phyloP scores from a whole-genome alignment of 2,329 filamentous ascomycete species.

The Penicillium italicum region DNA sequence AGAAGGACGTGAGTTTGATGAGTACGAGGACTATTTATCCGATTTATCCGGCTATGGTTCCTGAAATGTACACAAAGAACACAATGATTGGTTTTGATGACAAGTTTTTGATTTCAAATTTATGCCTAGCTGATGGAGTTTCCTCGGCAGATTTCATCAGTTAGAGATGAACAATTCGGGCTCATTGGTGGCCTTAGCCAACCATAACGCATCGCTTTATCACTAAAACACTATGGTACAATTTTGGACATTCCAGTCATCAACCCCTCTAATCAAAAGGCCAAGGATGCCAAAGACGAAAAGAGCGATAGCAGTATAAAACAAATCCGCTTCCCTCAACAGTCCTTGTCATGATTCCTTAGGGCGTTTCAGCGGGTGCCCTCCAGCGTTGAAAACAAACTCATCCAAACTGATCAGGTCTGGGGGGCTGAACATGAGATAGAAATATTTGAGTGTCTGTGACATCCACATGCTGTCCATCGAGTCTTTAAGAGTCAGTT shows the following conservation, averaged over 20 bases:
- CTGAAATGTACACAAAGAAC: no score
- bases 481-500: slow-evolving; percentile 50
- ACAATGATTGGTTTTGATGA: no score
- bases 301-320: not conserved
- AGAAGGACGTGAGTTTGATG: no score
- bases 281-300: not conserved
- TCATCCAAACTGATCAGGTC: slow-evolving; percentile 64
- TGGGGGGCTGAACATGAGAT: slow-evolving; percentile 70
- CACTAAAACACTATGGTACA: not conserved
- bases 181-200: not conserved
- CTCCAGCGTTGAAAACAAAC: slow-evolving; percentile 48
- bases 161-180: not conserved
- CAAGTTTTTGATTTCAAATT: no score
- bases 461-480: slow-evolving; percentile 92
- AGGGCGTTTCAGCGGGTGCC: slow-evolving; percentile 46
- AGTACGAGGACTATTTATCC: no score
- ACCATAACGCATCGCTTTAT: not conserved
- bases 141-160: not conserved
- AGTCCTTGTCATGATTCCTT: not conserved
- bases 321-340: not conserved
- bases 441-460: slow-evolving; percentile 92
- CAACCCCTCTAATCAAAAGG: no score
- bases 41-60: no score
- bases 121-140: not conserved
- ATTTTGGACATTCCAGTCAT: not conserved